Evolutionary conservation across 208 protist genomes (phyloP).

Genomic region (Angomonas deanei): DNA sequence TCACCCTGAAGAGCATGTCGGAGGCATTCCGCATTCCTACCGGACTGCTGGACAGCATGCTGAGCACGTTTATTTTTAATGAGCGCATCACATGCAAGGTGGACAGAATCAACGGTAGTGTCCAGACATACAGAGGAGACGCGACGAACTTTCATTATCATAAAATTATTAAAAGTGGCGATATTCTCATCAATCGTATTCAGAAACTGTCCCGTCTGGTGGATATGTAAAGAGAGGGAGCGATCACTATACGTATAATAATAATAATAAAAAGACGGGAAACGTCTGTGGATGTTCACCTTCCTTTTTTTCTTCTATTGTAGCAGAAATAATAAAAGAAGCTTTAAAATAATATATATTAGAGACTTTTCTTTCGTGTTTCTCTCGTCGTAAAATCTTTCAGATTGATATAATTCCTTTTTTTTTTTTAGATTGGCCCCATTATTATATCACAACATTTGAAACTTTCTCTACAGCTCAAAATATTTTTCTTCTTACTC

Average conservation of each 20-base stretch:
- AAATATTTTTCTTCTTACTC: slow-evolving; percentile 9
- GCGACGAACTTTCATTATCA: slow-evolving; percentile 96
- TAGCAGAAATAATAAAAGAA: not conserved
- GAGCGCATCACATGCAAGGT: slow-evolving; percentile 96
- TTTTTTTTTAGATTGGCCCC: not conserved
- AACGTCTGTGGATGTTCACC: not conserved
- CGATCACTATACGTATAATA: not conserved
- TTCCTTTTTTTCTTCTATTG: not conserved
- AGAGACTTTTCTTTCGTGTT: not conserved
- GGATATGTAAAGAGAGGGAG: slow-evolving; percentile 68
- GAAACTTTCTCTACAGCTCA: not conserved
- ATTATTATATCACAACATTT: no score
- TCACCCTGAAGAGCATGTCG: slow-evolving; percentile 95
- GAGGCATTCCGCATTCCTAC: slow-evolving; percentile 92
- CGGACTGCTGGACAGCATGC: slow-evolving; percentile 86
- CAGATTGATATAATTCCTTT: not conserved
- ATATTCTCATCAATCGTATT: slow-evolving; percentile 96
- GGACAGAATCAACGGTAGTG: slow-evolving; percentile 95
- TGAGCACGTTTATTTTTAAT: slow-evolving; percentile 96
- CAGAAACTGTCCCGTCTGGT: slow-evolving; percentile 98
- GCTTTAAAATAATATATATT: not conserved
- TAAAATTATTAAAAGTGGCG: slow-evolving; percentile 94
- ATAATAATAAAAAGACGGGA: slow-evolving; percentile 8
- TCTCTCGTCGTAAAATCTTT: slow-evolving; percentile 9
- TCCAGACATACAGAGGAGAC: slow-evolving; percentile 96